phyloP scores from a whole-genome alignment of 2,329 filamentous ascomycete species.

The Neofusicoccum umdonicola region DNA sequence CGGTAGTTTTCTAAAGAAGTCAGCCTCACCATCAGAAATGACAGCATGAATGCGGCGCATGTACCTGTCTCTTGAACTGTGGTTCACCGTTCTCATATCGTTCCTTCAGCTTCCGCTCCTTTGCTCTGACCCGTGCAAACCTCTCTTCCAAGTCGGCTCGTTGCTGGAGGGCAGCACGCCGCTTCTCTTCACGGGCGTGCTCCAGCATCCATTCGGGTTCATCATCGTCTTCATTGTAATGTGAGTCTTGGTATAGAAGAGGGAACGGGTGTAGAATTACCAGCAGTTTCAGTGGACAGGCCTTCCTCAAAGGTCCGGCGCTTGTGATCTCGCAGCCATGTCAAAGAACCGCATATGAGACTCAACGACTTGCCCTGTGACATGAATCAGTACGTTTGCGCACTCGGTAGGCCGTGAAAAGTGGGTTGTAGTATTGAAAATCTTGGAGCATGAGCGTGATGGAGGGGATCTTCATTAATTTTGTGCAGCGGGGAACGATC shows the following conservation, averaged over 20 bases:
- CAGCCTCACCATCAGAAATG: not conserved
- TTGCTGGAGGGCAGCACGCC: constrained; percentile 62
- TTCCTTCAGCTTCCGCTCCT: constrained; percentile 60
- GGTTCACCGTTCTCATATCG: constrained; percentile 50
- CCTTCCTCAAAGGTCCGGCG: constrained; percentile 56
- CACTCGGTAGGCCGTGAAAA: not conserved
- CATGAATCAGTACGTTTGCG: not conserved
- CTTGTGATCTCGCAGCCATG: constrained; percentile 86
- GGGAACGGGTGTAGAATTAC: constrained; percentile 21
- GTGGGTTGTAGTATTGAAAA: no score
- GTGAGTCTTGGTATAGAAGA: constrained; percentile 14
- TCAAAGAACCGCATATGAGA: constrained; percentile 82
- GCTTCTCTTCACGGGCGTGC: constrained; percentile 67
- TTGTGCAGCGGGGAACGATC: no score
- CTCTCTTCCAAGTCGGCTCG: constrained; percentile 74
- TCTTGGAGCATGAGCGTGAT: no score
- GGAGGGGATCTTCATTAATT: not conserved
- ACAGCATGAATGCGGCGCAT: not conserved
- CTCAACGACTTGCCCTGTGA: constrained; percentile 81
- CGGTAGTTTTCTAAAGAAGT: constrained; percentile 24
- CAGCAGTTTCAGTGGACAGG: constrained; percentile 45
- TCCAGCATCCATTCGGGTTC: constrained; percentile 85
- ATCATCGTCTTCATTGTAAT: constrained; percentile 48
- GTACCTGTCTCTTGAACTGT: constrained; percentile 48
- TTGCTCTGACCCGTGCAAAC: constrained; percentile 60